Conservation (phyloP, 2,329 filamentous ascomycete genomes). For the Aspergillus sp. region DNA sequence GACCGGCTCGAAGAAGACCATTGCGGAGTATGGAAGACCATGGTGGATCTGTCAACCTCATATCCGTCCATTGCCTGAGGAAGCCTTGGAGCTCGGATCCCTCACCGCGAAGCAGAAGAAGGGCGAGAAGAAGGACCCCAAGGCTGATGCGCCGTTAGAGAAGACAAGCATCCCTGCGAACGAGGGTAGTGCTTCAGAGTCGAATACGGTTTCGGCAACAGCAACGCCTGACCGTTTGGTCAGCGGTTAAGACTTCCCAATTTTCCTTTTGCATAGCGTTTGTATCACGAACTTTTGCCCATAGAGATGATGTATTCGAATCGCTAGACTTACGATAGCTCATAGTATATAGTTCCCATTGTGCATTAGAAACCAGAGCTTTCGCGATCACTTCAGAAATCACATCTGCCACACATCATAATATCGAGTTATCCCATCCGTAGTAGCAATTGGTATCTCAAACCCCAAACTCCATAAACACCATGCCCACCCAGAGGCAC, state of each 20-base stretch:
- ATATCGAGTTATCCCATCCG: not conserved
- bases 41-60: constrained; percentile 92
- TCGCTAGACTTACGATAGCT: not conserved
- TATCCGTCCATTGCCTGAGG: constrained; percentile 78
- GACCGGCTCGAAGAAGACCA: constrained; percentile 55
- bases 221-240: constrained; percentile 28
- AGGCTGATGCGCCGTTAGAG: constrained; percentile 5
- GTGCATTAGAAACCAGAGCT: not conserved
- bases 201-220: constrained; percentile 14
- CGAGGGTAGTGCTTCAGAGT: not conserved
- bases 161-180: constrained; percentile 11
- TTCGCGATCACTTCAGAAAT: not conserved
- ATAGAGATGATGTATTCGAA: not conserved
- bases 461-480: constrained; percentile 7
- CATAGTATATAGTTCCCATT: constrained; percentile 4
- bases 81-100: constrained; percentile 79
- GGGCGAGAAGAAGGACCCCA: constrained; percentile 14
- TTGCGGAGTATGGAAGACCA: constrained; percentile 72
- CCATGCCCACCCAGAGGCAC: not conserved
- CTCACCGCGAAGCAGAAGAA: constrained; percentile 70
- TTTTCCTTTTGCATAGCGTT: not conserved
- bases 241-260: constrained; percentile 20
- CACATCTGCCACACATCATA: not conserved
- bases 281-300: not conserved
- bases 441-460: constrained; percentile 22